Evolutionary conservation across 179 eudicot genomes (phyloP).

Genomic region (Silene noctiflora): DNA sequence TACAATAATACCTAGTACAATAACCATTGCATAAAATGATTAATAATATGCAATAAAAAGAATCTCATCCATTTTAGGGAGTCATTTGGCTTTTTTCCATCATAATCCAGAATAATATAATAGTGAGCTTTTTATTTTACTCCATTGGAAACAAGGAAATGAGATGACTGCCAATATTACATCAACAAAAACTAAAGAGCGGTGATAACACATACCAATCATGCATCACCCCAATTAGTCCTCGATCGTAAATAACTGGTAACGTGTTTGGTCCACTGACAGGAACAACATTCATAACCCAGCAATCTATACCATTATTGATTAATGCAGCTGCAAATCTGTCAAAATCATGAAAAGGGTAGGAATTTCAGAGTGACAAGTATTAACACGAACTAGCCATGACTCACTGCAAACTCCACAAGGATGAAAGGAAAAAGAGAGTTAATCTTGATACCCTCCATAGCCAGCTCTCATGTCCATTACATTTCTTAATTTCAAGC

Average conservation of each 20-base stretch:
- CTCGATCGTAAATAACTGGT: constrained; percentile 92
- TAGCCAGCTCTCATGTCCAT: constrained; percentile 97
- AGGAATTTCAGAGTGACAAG: not conserved
- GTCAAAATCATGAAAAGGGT: constrained; percentile 21
- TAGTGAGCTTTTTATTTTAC: not conserved
- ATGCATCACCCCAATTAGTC: constrained; percentile 94
- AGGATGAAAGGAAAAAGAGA: constrained; percentile 3
- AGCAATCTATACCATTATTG: constrained; percentile 58
- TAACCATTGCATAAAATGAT: not conserved
- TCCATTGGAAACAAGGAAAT: not conserved
- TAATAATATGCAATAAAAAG: not conserved
- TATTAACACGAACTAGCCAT: not conserved
- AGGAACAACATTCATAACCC: constrained; percentile 96
- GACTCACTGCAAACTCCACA: not conserved
- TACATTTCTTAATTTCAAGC: constrained; percentile 65
- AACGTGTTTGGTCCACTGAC: constrained; percentile 87
- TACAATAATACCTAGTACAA: too few species aligned
- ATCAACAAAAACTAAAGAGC: constrained; percentile 3
- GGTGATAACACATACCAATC: constrained; percentile 61
- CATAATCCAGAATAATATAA: not conserved
- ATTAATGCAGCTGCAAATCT: constrained; percentile 92
- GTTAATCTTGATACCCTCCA: constrained; percentile 70
- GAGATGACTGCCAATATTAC: not conserved
- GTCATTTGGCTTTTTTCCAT: not conserved
- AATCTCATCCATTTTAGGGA: not conserved